These are phyloP conservation scores for Madurella fahalii DNA, from an alignment of 2,329 filamentous ascomycete species.

Conservation along the genomic window DNA sequence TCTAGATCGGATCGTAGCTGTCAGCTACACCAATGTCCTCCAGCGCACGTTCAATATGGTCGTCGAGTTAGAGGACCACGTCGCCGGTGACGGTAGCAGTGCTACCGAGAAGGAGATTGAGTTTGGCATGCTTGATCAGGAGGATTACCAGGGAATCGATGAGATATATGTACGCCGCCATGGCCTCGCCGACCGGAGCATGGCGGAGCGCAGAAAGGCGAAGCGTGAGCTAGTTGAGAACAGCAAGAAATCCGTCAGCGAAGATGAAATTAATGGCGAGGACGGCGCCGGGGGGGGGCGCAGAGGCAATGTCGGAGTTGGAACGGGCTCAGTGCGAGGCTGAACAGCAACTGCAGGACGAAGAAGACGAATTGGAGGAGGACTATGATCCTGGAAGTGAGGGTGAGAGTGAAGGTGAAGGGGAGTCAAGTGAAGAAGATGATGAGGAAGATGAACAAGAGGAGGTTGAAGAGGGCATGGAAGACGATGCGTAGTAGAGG, in stretches of 20 bases:
- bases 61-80: conserved; percentile 51
- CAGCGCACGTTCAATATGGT: conserved; percentile 67
- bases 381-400: conserved; percentile 63
- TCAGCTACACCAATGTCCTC: conserved; percentile 65
- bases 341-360: conserved; percentile 53
- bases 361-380: conserved; percentile 62
- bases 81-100: conserved; percentile 35
- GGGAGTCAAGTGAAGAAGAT: conserved; percentile 44
- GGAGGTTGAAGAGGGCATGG: conserved; percentile 39
- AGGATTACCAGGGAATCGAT: conserved; percentile 62
- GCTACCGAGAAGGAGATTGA: conserved; percentile 55
- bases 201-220: conserved; percentile 64
- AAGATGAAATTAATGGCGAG: conserved; percentile 36
- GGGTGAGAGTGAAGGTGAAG: conserved; percentile 55
- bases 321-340: conserved; percentile 47
- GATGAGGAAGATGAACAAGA: conserved; percentile 51
- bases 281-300: conserved; percentile 36
- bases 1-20: conserved; percentile 54
- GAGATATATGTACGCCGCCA: conserved; percentile 58
- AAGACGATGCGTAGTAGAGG: conserved; percentile 34
- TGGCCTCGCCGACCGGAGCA: conserved; percentile 61
- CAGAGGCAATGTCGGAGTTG: conserved; percentile 44
- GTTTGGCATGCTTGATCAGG: conserved; percentile 66
- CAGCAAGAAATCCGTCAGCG: conserved; percentile 37
- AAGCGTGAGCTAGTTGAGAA: conserved; percentile 61